Percentiles rank a stretch among this genome's conserved stretches.
Evolutionary conservation across 768 basidiomycete genomes (phyloP).

Genomic region (Phaffia tasmanica): DNA sequence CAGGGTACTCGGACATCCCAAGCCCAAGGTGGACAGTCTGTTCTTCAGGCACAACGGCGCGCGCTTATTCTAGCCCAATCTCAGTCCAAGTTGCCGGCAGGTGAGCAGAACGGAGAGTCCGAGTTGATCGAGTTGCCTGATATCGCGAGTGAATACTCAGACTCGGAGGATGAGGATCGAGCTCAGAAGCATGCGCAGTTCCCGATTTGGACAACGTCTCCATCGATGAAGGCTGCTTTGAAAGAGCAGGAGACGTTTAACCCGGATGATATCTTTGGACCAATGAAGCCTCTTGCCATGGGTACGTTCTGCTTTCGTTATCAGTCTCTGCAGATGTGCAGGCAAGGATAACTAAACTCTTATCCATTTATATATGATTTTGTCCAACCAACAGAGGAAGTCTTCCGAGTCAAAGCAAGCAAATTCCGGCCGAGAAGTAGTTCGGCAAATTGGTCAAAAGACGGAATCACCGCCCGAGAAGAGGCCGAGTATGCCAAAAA

Average conservation of each 20-base stretch:
- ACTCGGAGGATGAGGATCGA: conserved; percentile 82
- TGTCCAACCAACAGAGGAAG: conserved; percentile 41
- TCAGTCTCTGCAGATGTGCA: not conserved
- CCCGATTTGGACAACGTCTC: conserved; percentile 85
- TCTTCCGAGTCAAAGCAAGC: conserved; percentile 58
- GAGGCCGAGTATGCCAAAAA: conserved; percentile 73
- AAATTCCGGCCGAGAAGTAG: conserved; percentile 81
- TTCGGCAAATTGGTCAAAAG: conserved; percentile 93
- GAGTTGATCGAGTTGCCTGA: conserved; percentile 70
- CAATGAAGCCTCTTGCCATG: conserved; percentile 74
- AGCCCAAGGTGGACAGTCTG: conserved; percentile 11
- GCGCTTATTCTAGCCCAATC: conserved; percentile 16
- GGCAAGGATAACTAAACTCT: not conserved
- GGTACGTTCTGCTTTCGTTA: conserved; percentile 39
- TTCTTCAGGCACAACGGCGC: conserved; percentile 21
- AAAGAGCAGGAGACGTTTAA: conserved; percentile 74
- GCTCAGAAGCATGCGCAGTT: conserved; percentile 54
- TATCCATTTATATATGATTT: not conserved
- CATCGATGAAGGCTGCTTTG: conserved; percentile 66
- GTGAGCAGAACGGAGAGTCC: conserved; percentile 6
- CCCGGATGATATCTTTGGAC: conserved; percentile 72
- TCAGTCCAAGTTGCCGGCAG: not conserved
- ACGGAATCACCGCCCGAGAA: conserved; percentile 70
- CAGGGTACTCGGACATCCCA: conserved; percentile 17
- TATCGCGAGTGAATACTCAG: conserved; percentile 91